Conservation (phyloP, 805 yeast genomes). For the Blastobotrys terrestris region DNA sequence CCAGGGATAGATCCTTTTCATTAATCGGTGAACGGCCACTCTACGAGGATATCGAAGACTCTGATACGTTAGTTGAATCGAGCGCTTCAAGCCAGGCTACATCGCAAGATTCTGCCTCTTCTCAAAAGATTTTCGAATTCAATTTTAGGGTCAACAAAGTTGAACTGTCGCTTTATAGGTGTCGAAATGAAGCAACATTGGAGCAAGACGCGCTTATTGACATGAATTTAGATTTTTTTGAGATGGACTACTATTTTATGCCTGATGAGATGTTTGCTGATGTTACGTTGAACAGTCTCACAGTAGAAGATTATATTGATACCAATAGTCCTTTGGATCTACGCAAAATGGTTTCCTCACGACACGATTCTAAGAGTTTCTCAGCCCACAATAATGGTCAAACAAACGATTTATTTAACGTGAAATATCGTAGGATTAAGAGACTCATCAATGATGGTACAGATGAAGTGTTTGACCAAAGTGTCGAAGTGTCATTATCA, state of each 20-base stretch:
- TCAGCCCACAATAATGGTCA: slow-evolving; percentile 33
- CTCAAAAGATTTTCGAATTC: slow-evolving; percentile 68
- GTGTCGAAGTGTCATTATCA: slow-evolving; percentile 63
- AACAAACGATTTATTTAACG: slow-evolving; percentile 42
- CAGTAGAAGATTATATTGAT: slow-evolving; percentile 71
- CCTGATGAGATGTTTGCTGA: slow-evolving; percentile 58
- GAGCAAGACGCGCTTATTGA: slow-evolving; percentile 66
- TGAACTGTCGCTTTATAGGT: slow-evolving; percentile 56
- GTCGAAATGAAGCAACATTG: slow-evolving; percentile 54
- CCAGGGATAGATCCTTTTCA: background rate
- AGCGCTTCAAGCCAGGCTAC: background rate
- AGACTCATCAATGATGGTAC: slow-evolving; percentile 52
- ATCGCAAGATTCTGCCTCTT: background rate
- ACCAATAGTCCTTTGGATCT: slow-evolving; percentile 55
- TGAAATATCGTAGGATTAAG: slow-evolving; percentile 53
- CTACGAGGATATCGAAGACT: slow-evolving; percentile 1
- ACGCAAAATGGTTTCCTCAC: slow-evolving; percentile 62
- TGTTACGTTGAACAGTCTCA: slow-evolving; percentile 56
- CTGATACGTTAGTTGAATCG: background rate
- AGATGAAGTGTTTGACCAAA: slow-evolving; percentile 57
- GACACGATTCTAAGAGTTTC: background rate
- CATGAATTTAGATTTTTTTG: slow-evolving; percentile 59
- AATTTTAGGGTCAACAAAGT: slow-evolving; percentile 62
- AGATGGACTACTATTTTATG: slow-evolving; percentile 54
- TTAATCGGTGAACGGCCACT: background rate